These are phyloP conservation scores for Cryptococcus sp. DNA, from an alignment of 1,284 basidiomycete species.

Conservation along the genomic window DNA sequence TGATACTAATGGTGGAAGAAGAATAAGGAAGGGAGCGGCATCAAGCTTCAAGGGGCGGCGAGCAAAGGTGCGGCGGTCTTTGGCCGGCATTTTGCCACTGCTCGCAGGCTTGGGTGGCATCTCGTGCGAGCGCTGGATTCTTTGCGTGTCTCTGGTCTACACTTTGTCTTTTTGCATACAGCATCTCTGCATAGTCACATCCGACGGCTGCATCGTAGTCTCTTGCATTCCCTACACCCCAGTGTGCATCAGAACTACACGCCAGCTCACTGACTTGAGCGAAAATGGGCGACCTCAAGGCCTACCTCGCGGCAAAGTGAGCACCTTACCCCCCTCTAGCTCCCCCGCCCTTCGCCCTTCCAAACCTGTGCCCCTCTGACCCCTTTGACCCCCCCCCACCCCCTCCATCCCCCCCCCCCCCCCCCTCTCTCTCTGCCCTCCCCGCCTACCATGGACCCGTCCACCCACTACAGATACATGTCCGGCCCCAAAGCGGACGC, in stretches of 20 bases:
- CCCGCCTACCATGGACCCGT: too few relatives aligned
- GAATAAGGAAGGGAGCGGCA: not conserved
- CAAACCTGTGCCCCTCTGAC: too few relatives aligned
- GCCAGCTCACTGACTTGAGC: not conserved
- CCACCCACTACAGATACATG: slow-evolving; percentile 65
- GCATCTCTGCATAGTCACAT: not conserved
- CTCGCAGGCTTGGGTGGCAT: not conserved
- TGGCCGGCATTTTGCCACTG: slow-evolving; percentile 3
- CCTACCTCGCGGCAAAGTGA: slow-evolving; percentile 54
- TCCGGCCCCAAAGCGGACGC: slow-evolving; percentile 95
- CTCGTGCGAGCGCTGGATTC: not conserved
- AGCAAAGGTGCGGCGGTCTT: too few relatives aligned
- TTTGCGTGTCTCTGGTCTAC: not conserved
- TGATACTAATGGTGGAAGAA: slow-evolving; percentile 4
- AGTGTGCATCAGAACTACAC: not conserved
- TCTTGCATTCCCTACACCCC: not conserved
- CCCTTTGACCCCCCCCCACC: not conserved
- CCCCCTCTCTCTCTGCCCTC: too few relatives aligned
- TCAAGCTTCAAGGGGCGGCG: too few relatives aligned
- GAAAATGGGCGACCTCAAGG: slow-evolving; percentile 51
- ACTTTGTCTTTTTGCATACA: not conserved
- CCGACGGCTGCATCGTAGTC: not conserved
- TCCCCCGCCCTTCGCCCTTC: too few relatives aligned
- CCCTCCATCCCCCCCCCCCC: too few relatives aligned
- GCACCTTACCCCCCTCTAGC: slow-evolving; percentile 1